Evolutionary conservation across 2,329 filamentous ascomycete species (phyloP), one percentile per base, ranked within the genome.

Genomic region (Apiospora malaysiana): DNA sequence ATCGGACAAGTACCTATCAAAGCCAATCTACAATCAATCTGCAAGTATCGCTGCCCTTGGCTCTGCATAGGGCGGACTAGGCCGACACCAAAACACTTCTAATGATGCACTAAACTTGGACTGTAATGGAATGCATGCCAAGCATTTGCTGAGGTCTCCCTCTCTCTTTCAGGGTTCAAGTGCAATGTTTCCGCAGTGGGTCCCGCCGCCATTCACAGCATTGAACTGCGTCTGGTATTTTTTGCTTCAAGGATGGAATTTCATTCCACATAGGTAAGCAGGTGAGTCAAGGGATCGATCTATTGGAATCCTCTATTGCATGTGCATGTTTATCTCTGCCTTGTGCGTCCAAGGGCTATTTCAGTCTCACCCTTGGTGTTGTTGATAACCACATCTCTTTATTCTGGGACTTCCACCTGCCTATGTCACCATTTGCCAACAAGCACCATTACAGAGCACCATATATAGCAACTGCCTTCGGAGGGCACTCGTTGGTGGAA

Each of bases 71-170:
- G 56, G 32, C 18, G 51, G 16, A n/a, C 32, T 32, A 32, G 32
- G 32, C 32, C 32, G 32, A 32, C 32, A 32, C 32, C 32, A 32
- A 32, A 32, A 32, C 51, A 37, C 27, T n/a, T 12, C n/a, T n/a
- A n/a, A n/a, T n/a, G n/a, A n/a, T n/a, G 5, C 27, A 32, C 51
- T 59, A 59, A 59, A 59, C 16, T 59, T 37, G 27, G 27, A 37
- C 32, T 40, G 27, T n/a, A n/a, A 40, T 63, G 56, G 56, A 63
- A 40, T 63, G 56, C 56, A 63, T 63, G 56, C 56, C 56, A 63
- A 63, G 56, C 56, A 40, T 2, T 32, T 63, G 56, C 32, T n/a
- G n/a, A n/a, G n/a, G n/a, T n/a, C n/a, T n/a, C n/a, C n/a, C n/a
- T n/a, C n/a, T n/a, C 56, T 6, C 56, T 8, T n/a, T 63, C 56